phyloP scores from a whole-genome alignment of 805 yeast genomes.

The Candida yuanshanica region DNA sequence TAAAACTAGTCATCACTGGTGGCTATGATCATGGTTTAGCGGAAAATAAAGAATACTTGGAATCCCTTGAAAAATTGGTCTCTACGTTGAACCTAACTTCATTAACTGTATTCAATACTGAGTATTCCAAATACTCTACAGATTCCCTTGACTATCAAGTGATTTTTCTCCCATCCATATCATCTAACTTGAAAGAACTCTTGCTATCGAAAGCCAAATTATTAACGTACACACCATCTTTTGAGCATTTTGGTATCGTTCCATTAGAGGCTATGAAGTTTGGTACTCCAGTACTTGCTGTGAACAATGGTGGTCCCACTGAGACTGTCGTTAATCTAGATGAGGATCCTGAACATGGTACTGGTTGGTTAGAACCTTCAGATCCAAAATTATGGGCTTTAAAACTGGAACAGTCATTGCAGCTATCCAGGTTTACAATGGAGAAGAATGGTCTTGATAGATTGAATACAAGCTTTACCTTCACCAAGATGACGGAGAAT shows the following conservation, averaged over 20 bases:
- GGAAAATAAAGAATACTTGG: constrained; percentile 72
- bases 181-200: constrained; percentile 56
- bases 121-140: constrained; percentile 18
- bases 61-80: constrained; percentile 50
- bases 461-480: constrained; percentile 29
- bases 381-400: constrained; percentile 49
- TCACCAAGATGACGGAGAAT: constrained; percentile 32
- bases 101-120: constrained; percentile 34
- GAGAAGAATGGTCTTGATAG: constrained; percentile 27
- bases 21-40: constrained; percentile 76
- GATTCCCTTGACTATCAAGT: constrained; percentile 35
- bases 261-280: constrained; percentile 92
- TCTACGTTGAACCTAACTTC: constrained; percentile 38
- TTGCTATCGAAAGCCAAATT: constrained; percentile 53
- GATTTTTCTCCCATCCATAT: constrained; percentile 76
- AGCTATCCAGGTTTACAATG: constrained; percentile 16
- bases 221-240: constrained; percentile 81
- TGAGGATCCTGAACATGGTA: constrained; percentile 33
- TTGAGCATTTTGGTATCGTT: constrained; percentile 96
- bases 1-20: constrained; percentile 72
- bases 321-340: constrained; percentile 52
- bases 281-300: constrained; percentile 80
- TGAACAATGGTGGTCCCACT: constrained; percentile 86
- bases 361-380: constrained; percentile 57
- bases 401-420: constrained; percentile 37